These are phyloP conservation scores for Aureobasidium namibiae DNA, from an alignment of 2,329 filamentous ascomycete genomes.

Conservation along the genomic window DNA sequence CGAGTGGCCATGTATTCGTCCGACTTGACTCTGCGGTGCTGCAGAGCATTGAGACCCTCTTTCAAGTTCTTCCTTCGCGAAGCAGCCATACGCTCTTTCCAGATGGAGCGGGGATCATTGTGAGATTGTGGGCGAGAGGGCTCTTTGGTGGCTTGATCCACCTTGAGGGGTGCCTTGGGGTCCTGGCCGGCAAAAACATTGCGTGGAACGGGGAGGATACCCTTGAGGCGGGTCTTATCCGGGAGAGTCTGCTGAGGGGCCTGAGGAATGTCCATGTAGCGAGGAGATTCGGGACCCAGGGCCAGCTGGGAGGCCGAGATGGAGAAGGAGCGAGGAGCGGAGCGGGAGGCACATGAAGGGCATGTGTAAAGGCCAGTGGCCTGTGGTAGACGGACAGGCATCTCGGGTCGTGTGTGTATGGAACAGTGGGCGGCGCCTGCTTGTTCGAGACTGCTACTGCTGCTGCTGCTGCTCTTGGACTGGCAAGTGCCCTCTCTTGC, in stretches of 20 bases:
- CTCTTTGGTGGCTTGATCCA: slow-evolving; percentile 8
- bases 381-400: slow-evolving; percentile 12
- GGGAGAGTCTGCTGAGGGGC: slow-evolving; percentile 61
- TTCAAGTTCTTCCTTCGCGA: slow-evolving; percentile 63
- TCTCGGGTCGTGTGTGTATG: background rate
- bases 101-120: slow-evolving; percentile 38
- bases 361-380: slow-evolving; percentile 22
- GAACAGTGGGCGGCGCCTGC: background rate
- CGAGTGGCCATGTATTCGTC: slow-evolving; percentile 30
- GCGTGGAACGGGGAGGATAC: slow-evolving; percentile 74
- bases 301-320: slow-evolving; percentile 35
- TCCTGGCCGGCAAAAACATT: slow-evolving; percentile 55
- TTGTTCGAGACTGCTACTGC: background rate
- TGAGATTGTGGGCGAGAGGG: slow-evolving; percentile 49
- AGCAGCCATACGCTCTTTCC: slow-evolving; percentile 67
- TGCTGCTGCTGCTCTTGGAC: background rate
- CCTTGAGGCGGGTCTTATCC: slow-evolving; percentile 51
- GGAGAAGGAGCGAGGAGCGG: slow-evolving; percentile 32
- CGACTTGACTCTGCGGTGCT: slow-evolving; percentile 50
- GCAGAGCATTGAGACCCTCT: slow-evolving; percentile 62
- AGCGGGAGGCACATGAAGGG: slow-evolving; percentile 24
- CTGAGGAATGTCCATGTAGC: slow-evolving; percentile 73
- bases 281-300: slow-evolving; percentile 77
- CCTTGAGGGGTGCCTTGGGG: background rate
- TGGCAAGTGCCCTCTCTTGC: background rate